Evolutionary conservation across 805 yeast genomes (phyloP), one percentile per base, ranked within the genome.

Genomic region (Helenozyma baotianmanensis): DNA sequence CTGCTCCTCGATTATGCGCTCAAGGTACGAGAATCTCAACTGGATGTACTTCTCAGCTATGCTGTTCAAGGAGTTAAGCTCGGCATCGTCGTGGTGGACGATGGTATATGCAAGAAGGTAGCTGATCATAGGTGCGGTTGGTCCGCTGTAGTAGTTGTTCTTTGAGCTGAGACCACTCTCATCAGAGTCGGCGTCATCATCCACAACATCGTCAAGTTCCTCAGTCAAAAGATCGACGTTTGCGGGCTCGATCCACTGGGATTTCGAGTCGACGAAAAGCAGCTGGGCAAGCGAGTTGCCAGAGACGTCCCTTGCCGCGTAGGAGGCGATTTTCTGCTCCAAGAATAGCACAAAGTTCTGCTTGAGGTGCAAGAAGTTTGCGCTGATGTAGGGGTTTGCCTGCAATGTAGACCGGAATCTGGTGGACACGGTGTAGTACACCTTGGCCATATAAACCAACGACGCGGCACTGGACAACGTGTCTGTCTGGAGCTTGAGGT

Each of bases 101-200:
- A 65, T 46, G 16, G 56, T 44, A 33, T 57, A 65, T 14, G 66
- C 50, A 10, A 58, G 28, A 14, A 64, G 35, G 30, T 52, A 61
- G 29, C 60, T 62, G 10, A 52, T 43, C 8, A 64, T 52, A 1
- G 65, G 61, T 5, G 50, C 31, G 4, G 51, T 35, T 13, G 38
- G 27, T 6, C 37, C 32, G 4, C 32, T 31, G 14, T 25, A 25
- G 18, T 24, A 27, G 12, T 14, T 14, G 4, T 29, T 13, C 16
- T 23, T 22, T 14, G 21, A 19, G 8, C 26, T 21, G 10, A 23
- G 27, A 5, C 15, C 9, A 17, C 13, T 6, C 16, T 22, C 23
- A 3, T 32, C 35, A 8, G 17, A 11, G 25, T 40, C 38, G 12
- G 30, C 39, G 25, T 40, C 42, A 21, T 47, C 47, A 12, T 21